Evolutionary conservation across 352 stramenopile species (phyloP).

Genomic region (Phytophthora constricta): DNA sequence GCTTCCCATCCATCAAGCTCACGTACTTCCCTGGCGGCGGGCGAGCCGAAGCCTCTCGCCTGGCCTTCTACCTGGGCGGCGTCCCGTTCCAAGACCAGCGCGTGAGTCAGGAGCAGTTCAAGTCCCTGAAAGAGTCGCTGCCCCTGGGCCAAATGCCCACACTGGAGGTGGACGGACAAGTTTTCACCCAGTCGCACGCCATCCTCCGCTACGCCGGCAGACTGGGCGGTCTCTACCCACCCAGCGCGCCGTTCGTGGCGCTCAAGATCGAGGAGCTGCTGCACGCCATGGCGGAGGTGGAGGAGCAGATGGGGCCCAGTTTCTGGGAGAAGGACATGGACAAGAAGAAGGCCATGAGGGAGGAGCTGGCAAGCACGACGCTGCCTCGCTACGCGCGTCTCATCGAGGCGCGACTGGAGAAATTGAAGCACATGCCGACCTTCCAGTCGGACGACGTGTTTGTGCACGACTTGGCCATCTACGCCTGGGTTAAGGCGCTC

Average conservation of each 20-base stretch:
- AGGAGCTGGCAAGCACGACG: constrained; percentile 37
- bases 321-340: constrained; percentile 40
- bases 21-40: constrained; percentile 63
- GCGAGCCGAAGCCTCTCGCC: constrained; percentile 56
- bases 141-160: constrained; percentile 51
- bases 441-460: constrained; percentile 45
- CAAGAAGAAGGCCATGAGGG: constrained; percentile 46
- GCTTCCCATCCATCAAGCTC: constrained; percentile 61
- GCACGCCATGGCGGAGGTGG: constrained; percentile 42
- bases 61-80: constrained; percentile 65
- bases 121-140: constrained; percentile 33
- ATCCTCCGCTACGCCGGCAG: constrained; percentile 76
- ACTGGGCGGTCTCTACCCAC: constrained; percentile 59
- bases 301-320: constrained; percentile 36
- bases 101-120: constrained; percentile 36
- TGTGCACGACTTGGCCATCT: constrained; percentile 48
- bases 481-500: constrained; percentile 37
- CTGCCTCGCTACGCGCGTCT: constrained; percentile 42
- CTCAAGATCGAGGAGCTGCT: constrained; percentile 70
- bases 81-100: constrained; percentile 68
- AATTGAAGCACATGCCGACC: constrained; percentile 43
- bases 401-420: constrained; percentile 41
- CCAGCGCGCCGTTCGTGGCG: constrained; percentile 44
- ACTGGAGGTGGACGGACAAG: constrained; percentile 59
- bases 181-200: constrained; percentile 65